These are phyloP conservation scores for Ulmus americana DNA, from an alignment of 331 rosid species.

Conservation along the genomic window DNA sequence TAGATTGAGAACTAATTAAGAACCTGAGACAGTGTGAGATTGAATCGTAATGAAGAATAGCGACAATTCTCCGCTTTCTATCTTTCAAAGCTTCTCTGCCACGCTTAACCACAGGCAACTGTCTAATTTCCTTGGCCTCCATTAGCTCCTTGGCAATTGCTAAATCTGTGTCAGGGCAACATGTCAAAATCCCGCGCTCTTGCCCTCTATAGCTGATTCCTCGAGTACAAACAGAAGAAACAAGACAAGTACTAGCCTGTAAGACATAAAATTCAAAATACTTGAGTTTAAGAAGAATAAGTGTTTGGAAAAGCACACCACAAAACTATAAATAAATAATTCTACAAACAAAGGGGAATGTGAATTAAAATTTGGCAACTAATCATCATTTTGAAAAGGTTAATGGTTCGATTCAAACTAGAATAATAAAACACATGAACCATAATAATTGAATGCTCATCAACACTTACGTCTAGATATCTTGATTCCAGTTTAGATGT, in stretches of 20 bases:
- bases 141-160: conserved; percentile 84
- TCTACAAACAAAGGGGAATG: background rate
- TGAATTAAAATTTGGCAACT: background rate
- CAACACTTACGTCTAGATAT: conserved; percentile 51
- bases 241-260: conserved; percentile 57
- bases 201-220: conserved; percentile 73
- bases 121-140: conserved; percentile 92
- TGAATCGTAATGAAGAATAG: conserved; percentile 73
- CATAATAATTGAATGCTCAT: background rate
- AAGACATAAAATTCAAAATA: conserved; percentile 17
- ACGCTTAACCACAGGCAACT: conserved; percentile 85
- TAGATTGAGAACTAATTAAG: conserved; percentile 17
- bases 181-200: conserved; percentile 74
- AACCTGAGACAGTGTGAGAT: conserved; percentile 76
- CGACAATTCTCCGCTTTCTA: conserved; percentile 61
- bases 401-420: background rate
- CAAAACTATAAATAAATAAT: background rate
- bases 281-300: conserved; percentile 15
- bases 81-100: conserved; percentile 37
- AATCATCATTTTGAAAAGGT: conserved; percentile 2
- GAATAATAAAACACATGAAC: background rate
- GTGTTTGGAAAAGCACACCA: background rate
- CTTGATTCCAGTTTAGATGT: conserved; percentile 37
- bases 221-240: conserved; percentile 80
- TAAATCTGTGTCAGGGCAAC: conserved; percentile 71